Evolutionary conservation across 2,329 filamentous ascomycete genomes (phyloP), one percentile per base, ranked within the genome.

Genomic region (Juglanconis juglandina): DNA sequence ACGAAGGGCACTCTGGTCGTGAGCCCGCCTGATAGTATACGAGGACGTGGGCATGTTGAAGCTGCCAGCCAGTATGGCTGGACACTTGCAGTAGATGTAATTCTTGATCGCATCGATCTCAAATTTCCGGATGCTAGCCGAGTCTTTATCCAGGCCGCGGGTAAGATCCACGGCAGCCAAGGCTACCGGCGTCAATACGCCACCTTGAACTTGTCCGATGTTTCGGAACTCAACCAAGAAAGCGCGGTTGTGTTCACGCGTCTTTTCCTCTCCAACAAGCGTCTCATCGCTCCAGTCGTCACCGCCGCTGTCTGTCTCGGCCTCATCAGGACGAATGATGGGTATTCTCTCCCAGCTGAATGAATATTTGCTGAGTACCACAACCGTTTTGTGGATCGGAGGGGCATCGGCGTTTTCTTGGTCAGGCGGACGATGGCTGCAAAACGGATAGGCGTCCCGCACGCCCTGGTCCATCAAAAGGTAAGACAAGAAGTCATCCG

Each of bases 11-110:
- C 80, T 79, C 56, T 75, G 79, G 59, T 78, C 76, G 1, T 82
- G 64, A 0, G 86, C 84, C 4, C 75, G 72, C 10, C 81, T 73
- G 39, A 89, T 80, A 0, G 84, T 83, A 56, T 77, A 76, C 1
- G 76, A 72, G 1, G 87, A 89, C 0, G 85, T 87, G 6, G 81
- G 76, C 32, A 89, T 73, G 65, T 89, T 89, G 68, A 88, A 86
- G 67, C 89, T 86, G 3, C 87, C 87, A 0, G 82, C 81, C 24
- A 90, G 66, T 4, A 88, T 73, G 75, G 81, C 85, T 4, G 83
- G 77, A 42, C 79, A 76, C 0, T 70, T 58, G 1, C 72, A 63
- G 51, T 83, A 80, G 0, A 89, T 65, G 67, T 86, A 71, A 7
- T 69, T 69, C 2, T 82, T 67, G 1, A 89, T 68, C 24, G 71